phyloP scores from a whole-genome alignment of 257 asterid species.

The Solanum chilense region DNA sequence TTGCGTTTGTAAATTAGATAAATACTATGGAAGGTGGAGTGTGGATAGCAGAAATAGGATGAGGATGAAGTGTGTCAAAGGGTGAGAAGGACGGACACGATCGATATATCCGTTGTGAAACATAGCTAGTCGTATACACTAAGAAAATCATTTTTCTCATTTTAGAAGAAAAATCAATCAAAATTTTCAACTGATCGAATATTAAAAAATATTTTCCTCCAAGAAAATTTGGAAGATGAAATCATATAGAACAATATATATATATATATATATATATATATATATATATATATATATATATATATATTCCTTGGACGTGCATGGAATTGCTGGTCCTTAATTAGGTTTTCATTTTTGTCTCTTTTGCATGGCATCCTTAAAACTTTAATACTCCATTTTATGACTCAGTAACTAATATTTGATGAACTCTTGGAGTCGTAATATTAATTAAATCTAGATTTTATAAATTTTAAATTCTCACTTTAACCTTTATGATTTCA shows the following conservation, averaged over 20 bases:
- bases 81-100: background rate
- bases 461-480: background rate
- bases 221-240: background rate
- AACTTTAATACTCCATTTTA: background rate
- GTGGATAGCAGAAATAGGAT: background rate
- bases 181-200: background rate
- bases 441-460: background rate
- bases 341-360: constrained; percentile 1
- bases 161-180: background rate
- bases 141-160: background rate
- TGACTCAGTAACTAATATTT: background rate
- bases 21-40: background rate
- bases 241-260: background rate
- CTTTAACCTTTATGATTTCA: rapidly evolving
- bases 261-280: background rate
- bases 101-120: background rate
- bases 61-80: background rate
- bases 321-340: constrained; percentile 2
- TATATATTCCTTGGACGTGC: background rate
- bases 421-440: background rate
- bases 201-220: background rate
- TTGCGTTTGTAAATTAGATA: background rate
- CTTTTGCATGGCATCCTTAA: background rate
- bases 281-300: background rate
- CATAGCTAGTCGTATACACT: background rate